Conservation (phyloP, 78 protist genomes). For the Dictyostelium intermedium region DNA sequence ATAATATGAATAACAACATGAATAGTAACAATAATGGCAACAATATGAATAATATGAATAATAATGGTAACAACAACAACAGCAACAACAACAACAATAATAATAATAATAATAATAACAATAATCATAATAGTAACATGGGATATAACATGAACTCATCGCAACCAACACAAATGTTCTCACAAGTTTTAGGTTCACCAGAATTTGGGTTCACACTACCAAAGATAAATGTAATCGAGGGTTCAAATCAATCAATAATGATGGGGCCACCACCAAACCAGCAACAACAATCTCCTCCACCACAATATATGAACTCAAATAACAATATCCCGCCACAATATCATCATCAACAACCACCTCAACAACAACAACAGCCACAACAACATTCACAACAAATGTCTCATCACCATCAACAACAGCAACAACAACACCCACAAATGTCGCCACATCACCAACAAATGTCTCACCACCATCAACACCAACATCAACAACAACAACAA, state of each 20-base stretch:
- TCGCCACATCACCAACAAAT: constrained; percentile 24
- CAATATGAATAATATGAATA: neutral
- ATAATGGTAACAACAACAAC: neutral
- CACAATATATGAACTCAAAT: constrained; percentile 3
- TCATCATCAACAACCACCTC: neutral
- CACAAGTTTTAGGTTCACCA: constrained; percentile 7
- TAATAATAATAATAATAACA: neutral
- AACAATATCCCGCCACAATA: neutral
- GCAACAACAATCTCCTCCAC: neutral
- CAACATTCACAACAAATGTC: neutral
- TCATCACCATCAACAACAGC: constrained; percentile 17
- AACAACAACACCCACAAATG: neutral
- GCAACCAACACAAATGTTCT: neutral
- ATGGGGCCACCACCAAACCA: neutral
- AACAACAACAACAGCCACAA: neutral
- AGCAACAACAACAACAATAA: neutral
- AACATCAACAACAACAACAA: neutral
- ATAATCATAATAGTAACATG: neutral
- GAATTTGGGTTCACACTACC: constrained; percentile 21
- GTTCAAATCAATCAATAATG: neutral
- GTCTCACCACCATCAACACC: constrained; percentile 14
- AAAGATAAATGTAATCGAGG: constrained; percentile 12
- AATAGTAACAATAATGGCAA: neutral
- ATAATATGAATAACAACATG: neutral
- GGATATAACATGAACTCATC: neutral